Evolutionary conservation across 2,329 filamentous ascomycete species (phyloP).

Genomic region (Pseudocercospora pini-densiflorae): DNA sequence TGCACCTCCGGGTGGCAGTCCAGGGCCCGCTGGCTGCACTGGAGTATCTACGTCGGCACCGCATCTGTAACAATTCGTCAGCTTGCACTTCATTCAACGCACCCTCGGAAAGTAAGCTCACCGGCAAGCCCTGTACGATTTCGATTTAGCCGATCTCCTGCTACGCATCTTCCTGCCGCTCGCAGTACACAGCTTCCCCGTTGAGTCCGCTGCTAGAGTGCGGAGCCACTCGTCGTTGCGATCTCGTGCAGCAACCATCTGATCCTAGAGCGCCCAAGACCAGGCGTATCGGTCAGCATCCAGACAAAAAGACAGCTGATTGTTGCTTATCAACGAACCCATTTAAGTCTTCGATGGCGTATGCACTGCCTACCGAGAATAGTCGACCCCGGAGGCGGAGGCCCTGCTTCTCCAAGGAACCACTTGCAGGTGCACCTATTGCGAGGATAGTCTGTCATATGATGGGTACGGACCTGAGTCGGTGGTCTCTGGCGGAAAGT

Average conservation of each 20-base stretch:
- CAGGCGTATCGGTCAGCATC: too few relatives aligned
- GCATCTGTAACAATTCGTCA: neutral
- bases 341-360: neutral
- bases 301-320: too few relatives aligned
- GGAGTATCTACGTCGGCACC: neutral
- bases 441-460: neutral
- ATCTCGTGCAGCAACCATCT: neutral
- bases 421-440: neutral
- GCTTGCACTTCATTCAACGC: too few relatives aligned
- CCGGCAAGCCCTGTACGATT: neutral
- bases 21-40: neutral
- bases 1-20: neutral
- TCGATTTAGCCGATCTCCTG: neutral
- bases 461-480: neutral
- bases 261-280: too few relatives aligned
- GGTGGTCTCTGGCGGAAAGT: too few relatives aligned
- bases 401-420: neutral
- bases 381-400: neutral
- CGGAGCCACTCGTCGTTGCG: neutral
- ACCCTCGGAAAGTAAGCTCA: neutral
- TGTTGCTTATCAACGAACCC: neutral
- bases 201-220: neutral
- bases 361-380: neutral
- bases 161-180: neutral
- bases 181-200: neutral